These are phyloP conservation scores for Pseudisothecium myosuroides DNA, from an alignment of 225 moss, liverwort and hornwort species.

Conservation along the genomic window DNA sequence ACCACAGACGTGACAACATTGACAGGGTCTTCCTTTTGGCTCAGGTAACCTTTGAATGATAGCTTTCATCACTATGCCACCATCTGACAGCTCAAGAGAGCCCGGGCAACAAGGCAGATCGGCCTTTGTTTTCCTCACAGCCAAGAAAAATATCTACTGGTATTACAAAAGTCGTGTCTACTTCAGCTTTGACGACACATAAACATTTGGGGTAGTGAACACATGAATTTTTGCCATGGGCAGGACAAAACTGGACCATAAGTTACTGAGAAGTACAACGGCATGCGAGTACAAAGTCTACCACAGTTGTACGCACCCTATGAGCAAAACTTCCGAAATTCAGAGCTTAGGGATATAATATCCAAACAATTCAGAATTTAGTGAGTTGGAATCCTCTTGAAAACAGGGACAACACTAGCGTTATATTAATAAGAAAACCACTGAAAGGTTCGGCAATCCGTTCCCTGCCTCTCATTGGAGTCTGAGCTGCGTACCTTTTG, in stretches of 20 bases:
- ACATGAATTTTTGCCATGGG: not conserved
- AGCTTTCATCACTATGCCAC: constrained; percentile 37
- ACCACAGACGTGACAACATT: not conserved
- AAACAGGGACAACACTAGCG: not conserved
- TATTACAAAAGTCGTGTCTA: not conserved
- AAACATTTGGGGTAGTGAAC: not conserved
- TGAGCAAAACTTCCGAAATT: not conserved
- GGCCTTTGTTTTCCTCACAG: constrained; percentile 66
- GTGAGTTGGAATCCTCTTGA: not conserved
- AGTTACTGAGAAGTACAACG: not conserved
- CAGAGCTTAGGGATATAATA: not conserved
- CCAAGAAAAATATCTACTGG: not conserved
- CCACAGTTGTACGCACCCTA: too few species aligned
- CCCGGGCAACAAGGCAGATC: constrained; percentile 62
- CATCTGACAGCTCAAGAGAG: constrained; percentile 46
- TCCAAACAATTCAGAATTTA: not conserved
- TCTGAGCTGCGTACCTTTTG: constrained; percentile 30
- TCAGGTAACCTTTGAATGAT: constrained; percentile 55
- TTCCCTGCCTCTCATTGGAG: not conserved
- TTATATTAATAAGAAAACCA: not conserved
- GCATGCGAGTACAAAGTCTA: not conserved
- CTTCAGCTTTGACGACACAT: not conserved
- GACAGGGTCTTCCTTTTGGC: constrained; percentile 2
- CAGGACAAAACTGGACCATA: not conserved
- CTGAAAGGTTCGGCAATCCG: not conserved